Percentiles rank a stretch among this genome's conserved stretches.
Evolutionary conservation across 345 rosid genomes (phyloP).

Genomic region (Moringa oleifera): DNA sequence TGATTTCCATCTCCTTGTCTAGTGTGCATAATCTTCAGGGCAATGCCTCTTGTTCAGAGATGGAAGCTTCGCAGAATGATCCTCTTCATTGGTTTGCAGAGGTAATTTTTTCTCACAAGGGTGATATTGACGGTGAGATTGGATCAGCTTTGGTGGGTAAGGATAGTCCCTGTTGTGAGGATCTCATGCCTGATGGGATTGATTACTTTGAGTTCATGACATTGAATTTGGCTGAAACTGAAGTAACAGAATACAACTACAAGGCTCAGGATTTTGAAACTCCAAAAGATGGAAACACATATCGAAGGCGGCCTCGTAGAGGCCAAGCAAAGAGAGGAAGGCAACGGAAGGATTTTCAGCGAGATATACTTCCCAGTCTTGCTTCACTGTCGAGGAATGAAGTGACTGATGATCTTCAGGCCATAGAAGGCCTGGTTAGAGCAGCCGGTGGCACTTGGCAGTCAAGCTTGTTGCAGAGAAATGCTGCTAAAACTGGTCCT

Average conservation of each 20-base stretch:
- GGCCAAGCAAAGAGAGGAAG: slow-evolving; percentile 68
- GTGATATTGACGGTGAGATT: slow-evolving; percentile 19
- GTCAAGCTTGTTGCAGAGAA: slow-evolving; percentile 39
- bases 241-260: slow-evolving; percentile 34
- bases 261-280: slow-evolving; percentile 31
- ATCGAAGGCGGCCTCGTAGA: slow-evolving; percentile 45
- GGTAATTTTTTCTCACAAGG: slow-evolving; percentile 21
- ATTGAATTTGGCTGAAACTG: slow-evolving; percentile 46
- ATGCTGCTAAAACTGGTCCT: slow-evolving; percentile 30
- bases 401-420: slow-evolving; percentile 64
- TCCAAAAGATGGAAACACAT: slow-evolving; percentile 29
- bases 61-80: slow-evolving; percentile 20
- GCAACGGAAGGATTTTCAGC: slow-evolving; percentile 71
- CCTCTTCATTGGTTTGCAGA: slow-evolving; percentile 70
- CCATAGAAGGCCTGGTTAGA: slow-evolving; percentile 64
- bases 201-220: slow-evolving; percentile 73
- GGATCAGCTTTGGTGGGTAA: slow-evolving; percentile 2
- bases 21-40: slow-evolving; percentile 13
- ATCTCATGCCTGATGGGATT: slow-evolving; percentile 22
- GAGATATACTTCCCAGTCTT: slow-evolving; percentile 66
- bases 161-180: slow-evolving; percentile 11
- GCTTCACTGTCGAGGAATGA: slow-evolving; percentile 54
- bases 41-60: neutral
- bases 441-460: slow-evolving; percentile 57
- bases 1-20: slow-evolving; percentile 50